Evolutionary conservation across 2,329 filamentous ascomycete genomes (phyloP), one percentile per base, ranked within the genome.

Genomic region (Myriosclerotinia curreyana): DNA sequence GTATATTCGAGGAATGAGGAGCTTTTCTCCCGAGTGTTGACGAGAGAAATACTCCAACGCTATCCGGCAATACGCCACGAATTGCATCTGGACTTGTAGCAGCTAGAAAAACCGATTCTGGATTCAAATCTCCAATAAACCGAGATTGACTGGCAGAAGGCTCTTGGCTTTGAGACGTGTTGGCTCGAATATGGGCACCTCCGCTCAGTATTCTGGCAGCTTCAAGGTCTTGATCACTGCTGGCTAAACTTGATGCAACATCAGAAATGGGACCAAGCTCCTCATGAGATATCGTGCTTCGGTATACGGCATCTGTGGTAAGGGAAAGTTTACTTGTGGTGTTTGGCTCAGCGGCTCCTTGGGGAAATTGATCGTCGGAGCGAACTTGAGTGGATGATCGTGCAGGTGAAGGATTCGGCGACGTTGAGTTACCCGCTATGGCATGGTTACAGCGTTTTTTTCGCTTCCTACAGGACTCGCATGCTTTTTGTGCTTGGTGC

Each of bases 41-140:
- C 31, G 77, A 75, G 2, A 84, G 77, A 82, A 83, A 86, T 22
- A 86, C 79, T 8, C 84, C 84, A 1, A 85, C 78, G 49, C 83
- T 82, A 55, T 81, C 80, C 55, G 81, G 77, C 0, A 81, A 79
- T 14, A 73, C 73, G 20, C 75, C 75, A 36, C 68, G 69, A 31
- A 74, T 75, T 31, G 75, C 73, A 53, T 73, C 73, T 31, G 77
- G 75, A 62, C 76, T 77, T 2, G 81, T 82, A 1, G 81, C 83
- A 68, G 85, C 82, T 68, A 84, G 77, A 64, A 87, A 83, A 71
- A 86, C 82, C 65, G 81, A 81, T 71, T 86, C 84, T 2, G 84
- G 84, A 67, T 84, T 86, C 36, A 85, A 70, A 69, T 86, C 83
- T 22, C 83, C 83, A 46, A 86, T 80, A 62, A 85, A 86, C 8